phyloP scores from a whole-genome alignment of 2,329 filamentous ascomycete genomes.

The Alternaria atra region DNA sequence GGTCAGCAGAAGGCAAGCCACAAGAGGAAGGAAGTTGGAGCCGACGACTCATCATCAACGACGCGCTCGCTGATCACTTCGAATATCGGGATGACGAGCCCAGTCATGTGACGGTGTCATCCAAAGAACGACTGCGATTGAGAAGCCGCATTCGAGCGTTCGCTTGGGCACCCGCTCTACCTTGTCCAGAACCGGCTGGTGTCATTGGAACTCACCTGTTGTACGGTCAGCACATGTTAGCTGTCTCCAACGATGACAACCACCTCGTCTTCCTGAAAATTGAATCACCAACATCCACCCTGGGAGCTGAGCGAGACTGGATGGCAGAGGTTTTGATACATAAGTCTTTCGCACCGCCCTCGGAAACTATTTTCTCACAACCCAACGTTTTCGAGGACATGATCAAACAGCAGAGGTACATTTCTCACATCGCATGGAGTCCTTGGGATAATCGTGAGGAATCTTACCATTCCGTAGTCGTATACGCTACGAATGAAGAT shows the following conservation, averaged over 20 bases:
- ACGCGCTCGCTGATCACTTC: slow-evolving; percentile 55
- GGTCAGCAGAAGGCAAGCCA: slow-evolving; percentile 59
- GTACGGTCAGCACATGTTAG: slow-evolving; percentile 46
- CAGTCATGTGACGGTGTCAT: slow-evolving; percentile 21
- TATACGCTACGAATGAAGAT: slow-evolving; percentile 48
- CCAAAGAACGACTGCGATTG: slow-evolving; percentile 49
- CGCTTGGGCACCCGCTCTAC: slow-evolving; percentile 50
- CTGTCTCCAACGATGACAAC: slow-evolving; percentile 54
- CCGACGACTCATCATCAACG: slow-evolving; percentile 63
- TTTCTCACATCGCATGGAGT: slow-evolving; percentile 52
- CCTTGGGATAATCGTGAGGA: slow-evolving; percentile 43
- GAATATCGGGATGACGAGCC: slow-evolving; percentile 16
- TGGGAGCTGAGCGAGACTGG: slow-evolving; percentile 38
- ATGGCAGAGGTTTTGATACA: slow-evolving; percentile 38
- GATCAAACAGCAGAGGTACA: slow-evolving; percentile 43
- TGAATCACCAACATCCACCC: slow-evolving; percentile 49
- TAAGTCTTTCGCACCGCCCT: slow-evolving; percentile 28
- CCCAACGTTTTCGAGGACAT: slow-evolving; percentile 42
- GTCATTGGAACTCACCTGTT: slow-evolving; percentile 38
- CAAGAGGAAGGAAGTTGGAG: slow-evolving; percentile 59
- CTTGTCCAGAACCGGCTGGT: slow-evolving; percentile 13
- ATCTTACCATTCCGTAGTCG: slow-evolving; percentile 41
- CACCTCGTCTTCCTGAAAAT: slow-evolving; percentile 51
- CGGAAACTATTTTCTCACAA: slow-evolving; percentile 19
- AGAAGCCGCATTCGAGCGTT: slow-evolving; percentile 54